Evolutionary conservation across 1,284 basidiomycete species (phyloP), one percentile per base, ranked within the genome.

Genomic region (Pholiota adiposa): DNA sequence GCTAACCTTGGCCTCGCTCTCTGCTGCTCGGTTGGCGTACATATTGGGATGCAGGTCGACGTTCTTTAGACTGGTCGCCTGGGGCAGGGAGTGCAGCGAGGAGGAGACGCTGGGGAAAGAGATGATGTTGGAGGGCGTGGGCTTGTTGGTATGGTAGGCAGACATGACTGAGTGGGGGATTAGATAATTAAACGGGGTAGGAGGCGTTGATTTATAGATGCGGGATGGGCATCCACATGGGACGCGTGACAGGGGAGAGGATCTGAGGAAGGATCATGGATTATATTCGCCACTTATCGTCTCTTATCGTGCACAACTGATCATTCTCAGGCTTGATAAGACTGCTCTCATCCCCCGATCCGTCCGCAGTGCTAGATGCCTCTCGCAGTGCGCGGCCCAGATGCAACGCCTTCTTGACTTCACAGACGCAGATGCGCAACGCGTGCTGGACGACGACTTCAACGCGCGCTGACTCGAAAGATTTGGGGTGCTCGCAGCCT

Each of bases 1-100:
- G 44, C 76, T 63, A 58, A 89, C 89, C 83, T 91, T 89, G 41
- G 87, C 89, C 73, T 90, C 85, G 66, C 88, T 89, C 72, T 89
- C 85, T 18, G 85, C 83, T 33, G 84, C 83, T 41, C 83, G 81
- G 56, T 84, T 81, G 0, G 85, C 82, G 64, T 88, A 87, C 84
- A 87, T 88, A 72, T 80, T 82, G 1, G 82, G 84, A 73, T 92
- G 89, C 0, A 92, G 74, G 0, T 83, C 75, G 29, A 92, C 79
- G 65, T 79, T 80, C 65, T 84, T 81, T 54, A 92, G 77, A 75
- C 81, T 87, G 66, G 83, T 88, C 2, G 88, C 90, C 64, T 88
- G 83, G 0, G 89, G 89, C 23, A 92, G 80, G 0, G 82, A 78
- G 50, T 87, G 85, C 58, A 92, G 82, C 0, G 84, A 81, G 51